phyloP scores from a whole-genome alignment of 352 stramenopile genomes.

The Globisporangium cederbergense region DNA sequence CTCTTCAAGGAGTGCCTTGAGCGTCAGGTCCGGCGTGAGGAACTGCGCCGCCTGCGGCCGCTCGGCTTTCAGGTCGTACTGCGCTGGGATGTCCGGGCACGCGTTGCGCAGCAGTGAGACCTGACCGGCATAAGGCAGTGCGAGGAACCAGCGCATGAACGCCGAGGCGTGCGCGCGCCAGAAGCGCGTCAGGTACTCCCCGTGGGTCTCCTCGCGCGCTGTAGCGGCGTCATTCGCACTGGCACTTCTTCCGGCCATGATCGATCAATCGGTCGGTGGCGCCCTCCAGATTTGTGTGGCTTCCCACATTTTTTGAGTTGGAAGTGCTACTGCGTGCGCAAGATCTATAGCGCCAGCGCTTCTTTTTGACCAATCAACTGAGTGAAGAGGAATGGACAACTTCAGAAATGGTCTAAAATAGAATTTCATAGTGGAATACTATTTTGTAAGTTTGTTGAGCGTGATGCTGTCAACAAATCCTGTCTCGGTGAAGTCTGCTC shows the following conservation, averaged over 20 bases:
- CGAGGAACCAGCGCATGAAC: conserved; percentile 86
- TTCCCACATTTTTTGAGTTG: background rate
- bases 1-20: conserved; percentile 72
- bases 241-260: conserved; percentile 30
- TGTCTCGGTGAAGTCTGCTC: no score
- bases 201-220: conserved; percentile 30
- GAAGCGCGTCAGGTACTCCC: conserved; percentile 67
- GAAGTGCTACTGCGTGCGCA: background rate
- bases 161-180: conserved; percentile 64
- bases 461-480: no score
- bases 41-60: conserved; percentile 59
- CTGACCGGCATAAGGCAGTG: conserved; percentile 70
- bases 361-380: background rate
- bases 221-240: conserved; percentile 4
- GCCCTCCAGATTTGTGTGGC: background rate
- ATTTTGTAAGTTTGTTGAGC: no score
- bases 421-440: no score
- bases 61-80: conserved; percentile 48
- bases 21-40: conserved; percentile 65
- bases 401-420: no score
- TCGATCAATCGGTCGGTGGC: background rate
- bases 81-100: conserved; percentile 65
- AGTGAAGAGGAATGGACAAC: no score
- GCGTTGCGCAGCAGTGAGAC: conserved; percentile 75
- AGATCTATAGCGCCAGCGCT: background rate